Percentiles rank a stretch among this genome's conserved stretches.
Conservation (phyloP, 2,329 filamentous ascomycete species). For the Cladorrhinum sp. region DNA sequence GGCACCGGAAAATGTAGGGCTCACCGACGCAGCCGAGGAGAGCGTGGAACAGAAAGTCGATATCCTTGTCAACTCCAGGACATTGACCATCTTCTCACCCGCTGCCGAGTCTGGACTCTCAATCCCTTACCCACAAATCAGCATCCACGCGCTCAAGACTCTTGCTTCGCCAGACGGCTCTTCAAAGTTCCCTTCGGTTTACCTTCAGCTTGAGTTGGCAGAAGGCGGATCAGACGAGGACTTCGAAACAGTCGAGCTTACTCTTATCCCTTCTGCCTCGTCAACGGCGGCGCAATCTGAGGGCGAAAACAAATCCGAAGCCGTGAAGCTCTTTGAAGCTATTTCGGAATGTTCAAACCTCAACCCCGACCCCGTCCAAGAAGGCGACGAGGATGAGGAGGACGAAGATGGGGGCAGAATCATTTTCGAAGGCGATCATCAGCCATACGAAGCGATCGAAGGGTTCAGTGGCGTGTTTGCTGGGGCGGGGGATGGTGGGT, state of each 20-base stretch:
- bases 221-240: constrained; percentile 57
- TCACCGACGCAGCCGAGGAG: constrained; percentile 37
- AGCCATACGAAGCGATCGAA: constrained; percentile 49
- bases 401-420: constrained; percentile 44
- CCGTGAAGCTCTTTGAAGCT: constrained; percentile 60
- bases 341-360: constrained; percentile 73
- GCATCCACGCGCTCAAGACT: constrained; percentile 70
- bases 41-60: constrained; percentile 49
- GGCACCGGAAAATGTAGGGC: constrained; percentile 33
- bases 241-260: constrained; percentile 64
- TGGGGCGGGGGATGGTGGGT: constrained; percentile 37
- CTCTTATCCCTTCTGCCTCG: constrained; percentile 51
- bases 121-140: constrained; percentile 72
- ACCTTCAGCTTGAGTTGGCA: constrained; percentile 66
- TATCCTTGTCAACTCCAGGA: constrained; percentile 58
- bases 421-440: constrained; percentile 52
- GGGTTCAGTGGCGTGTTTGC: constrained; percentile 54
- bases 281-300: constrained; percentile 18
- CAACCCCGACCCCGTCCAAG: constrained; percentile 65
- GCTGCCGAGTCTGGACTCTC: constrained; percentile 57
- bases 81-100: constrained; percentile 63
- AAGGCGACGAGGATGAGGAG: constrained; percentile 54
- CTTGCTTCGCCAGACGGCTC: constrained; percentile 38
- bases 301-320: constrained; percentile 29
- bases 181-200: constrained; percentile 48